Base-by-base conservation (phyloP, 2,329 filamentous ascomycete genomes). In the Botrytis byssoidea region DNA sequence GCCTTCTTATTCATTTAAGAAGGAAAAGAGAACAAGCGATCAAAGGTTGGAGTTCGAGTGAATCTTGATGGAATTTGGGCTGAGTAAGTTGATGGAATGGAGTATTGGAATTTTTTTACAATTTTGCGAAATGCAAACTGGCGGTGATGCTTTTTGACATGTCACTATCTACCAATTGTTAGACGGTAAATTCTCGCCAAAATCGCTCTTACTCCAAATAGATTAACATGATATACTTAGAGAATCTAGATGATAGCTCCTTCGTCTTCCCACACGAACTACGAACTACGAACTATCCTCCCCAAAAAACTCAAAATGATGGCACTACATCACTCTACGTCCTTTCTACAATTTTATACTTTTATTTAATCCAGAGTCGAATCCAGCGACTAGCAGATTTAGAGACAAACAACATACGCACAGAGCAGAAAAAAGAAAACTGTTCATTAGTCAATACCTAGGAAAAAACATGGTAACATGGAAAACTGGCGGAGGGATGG, bases 81-180 rank as follows among this genome's bases (percentile, higher is more conserved):
- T 22, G 29, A 22, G 57, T 20, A 20, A 35, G 20, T 32, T 37
- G 57, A 35, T 35, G 32, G 22, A n/a, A 61, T 40, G 32, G 59
- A 61, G 32, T 8, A 40, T 37, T 61, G 12, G 37, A 29, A 29
- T 29, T 63, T 64, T 63, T 40, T n/a, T 18, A 64, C n/a, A 37
- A 42, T 64, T 64, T 40, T 40, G 22, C 35, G 35, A 42, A 64
- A 42, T 16, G 37, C 9, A 12, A 63, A 63, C 37, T 63, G 37
- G 60, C 60, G 37, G 60, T 63, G 60, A 63, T 63, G 60, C 25
- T 63, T 63, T 25, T 63, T 61, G 59, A 55, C 51, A 55, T 55
- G 51, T 55, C 22, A 40, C 25, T 42, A 42, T 63, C 60, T 63
- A 42, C 35, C 59, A 61, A 61, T 40, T 63, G 40, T 40, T 42